Percentiles rank a stretch among this genome's conserved stretches.
Evolutionary conservation across 2,329 filamentous ascomycete species (phyloP).

Genomic region (Incumbomyces delicatus): DNA sequence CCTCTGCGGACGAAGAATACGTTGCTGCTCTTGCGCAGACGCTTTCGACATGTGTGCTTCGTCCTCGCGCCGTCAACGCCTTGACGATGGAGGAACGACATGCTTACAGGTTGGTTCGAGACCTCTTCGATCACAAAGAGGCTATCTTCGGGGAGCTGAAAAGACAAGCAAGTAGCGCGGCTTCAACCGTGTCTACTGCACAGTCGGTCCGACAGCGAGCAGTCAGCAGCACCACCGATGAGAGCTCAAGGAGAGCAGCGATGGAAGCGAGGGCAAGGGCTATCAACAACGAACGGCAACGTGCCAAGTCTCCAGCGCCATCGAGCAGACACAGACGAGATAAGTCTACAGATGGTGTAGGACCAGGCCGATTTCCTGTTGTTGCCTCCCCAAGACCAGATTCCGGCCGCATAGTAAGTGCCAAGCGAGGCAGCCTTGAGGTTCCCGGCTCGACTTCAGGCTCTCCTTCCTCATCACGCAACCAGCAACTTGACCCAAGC

Average conservation of each 20-base stretch:
- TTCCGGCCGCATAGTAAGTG: slow-evolving; percentile 27
- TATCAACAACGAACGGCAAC: slow-evolving; percentile 60
- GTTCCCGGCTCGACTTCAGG: slow-evolving; percentile 56
- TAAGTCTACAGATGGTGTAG: slow-evolving; percentile 52
- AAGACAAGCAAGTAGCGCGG: slow-evolving; percentile 44
- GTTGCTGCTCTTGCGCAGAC: slow-evolving; percentile 61
- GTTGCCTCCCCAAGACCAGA: slow-evolving; percentile 70
- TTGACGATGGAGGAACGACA: slow-evolving; percentile 94
- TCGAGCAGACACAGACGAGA: slow-evolving; percentile 61
- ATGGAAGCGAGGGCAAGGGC: slow-evolving; percentile 89
- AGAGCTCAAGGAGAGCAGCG: slow-evolving; percentile 85
- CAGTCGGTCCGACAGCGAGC: slow-evolving; percentile 46
- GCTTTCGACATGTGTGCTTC: slow-evolving; percentile 76
- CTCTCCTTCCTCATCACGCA: slow-evolving; percentile 31
- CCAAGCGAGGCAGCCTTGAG: slow-evolving; percentile 63
- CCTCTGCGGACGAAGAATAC: slow-evolving; percentile 86
- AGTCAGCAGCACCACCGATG: slow-evolving; percentile 59
- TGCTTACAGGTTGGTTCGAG: slow-evolving; percentile 77
- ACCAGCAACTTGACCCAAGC: slow-evolving; percentile 9
- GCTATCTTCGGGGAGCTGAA: slow-evolving; percentile 93
- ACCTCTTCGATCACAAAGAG: slow-evolving; percentile 89
- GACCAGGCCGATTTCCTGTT: slow-evolving; percentile 54
- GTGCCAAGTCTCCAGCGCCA: slow-evolving; percentile 59
- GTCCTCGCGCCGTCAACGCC: slow-evolving; percentile 76
- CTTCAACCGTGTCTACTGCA: slow-evolving; percentile 1